A percentile compares a stretch with the other conserved stretches of the same genome.
Conservation (phyloP, 2,329 filamentous ascomycete species). For the Aspergillus texensis region DNA sequence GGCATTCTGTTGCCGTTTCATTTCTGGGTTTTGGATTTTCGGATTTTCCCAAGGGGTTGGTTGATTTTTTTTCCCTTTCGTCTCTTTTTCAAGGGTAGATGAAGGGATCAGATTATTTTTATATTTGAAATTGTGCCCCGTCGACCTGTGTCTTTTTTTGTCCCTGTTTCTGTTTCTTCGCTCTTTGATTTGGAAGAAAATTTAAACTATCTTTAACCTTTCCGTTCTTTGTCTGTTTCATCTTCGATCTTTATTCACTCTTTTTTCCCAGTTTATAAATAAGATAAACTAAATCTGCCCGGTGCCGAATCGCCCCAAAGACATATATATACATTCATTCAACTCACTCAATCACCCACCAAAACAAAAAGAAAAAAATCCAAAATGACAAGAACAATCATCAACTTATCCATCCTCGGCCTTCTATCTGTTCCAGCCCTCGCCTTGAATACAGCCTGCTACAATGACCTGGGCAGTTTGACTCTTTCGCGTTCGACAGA, state of each 20-base stretch:
- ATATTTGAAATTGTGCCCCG: no score
- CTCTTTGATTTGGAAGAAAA: not conserved
- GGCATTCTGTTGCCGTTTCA: conserved; percentile 23
- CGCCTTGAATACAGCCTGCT: conserved; percentile 14
- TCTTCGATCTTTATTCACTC: not conserved
- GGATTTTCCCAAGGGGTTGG: conserved; percentile 13
- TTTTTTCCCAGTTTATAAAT: not conserved
- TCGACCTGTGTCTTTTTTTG: no score
- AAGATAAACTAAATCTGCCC: not conserved
- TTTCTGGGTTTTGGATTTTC: conserved; percentile 13
- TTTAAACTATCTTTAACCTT: conserved; percentile 1
- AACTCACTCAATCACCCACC: not conserved
- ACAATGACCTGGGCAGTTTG: conserved; percentile 12
- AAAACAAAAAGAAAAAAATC: not conserved
- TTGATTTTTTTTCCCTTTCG: not conserved
- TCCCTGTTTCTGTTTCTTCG: not conserved
- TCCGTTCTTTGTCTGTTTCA: not conserved
- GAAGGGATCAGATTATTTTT: not conserved
- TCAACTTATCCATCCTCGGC: conserved; percentile 10
- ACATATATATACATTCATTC: not conserved
- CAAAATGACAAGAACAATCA: conserved; percentile 6
- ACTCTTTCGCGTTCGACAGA: not conserved
- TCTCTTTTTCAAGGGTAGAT: not conserved
- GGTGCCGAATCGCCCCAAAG: not conserved
- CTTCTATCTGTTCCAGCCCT: conserved; percentile 4